Evolutionary conservation across 495 filamentous ascomycete species (phyloP).

Genomic region (Elaphomyces granulatus): DNA sequence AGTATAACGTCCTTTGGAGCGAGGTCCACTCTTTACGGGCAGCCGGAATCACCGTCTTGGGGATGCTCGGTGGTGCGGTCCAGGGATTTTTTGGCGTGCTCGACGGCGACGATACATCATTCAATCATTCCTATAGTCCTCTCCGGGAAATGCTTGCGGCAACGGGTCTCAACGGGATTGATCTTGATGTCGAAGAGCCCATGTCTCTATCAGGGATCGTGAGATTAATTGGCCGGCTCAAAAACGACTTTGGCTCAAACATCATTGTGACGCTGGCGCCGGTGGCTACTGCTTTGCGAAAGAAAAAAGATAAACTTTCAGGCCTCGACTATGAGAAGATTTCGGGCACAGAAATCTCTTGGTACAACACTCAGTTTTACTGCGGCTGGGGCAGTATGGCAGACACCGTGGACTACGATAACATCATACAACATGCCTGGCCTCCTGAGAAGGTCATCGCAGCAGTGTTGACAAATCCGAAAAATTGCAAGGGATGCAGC

Average conservation of each 20-base stretch:
- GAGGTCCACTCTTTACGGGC: conserved; percentile 49
- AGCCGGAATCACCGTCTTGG: conserved; percentile 53
- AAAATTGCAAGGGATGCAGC: conserved; percentile 36
- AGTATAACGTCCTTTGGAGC: conserved; percentile 48
- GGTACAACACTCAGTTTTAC: conserved; percentile 63
- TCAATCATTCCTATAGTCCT: conserved; percentile 43
- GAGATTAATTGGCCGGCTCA: conserved; percentile 43
- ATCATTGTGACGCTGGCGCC: conserved; percentile 56
- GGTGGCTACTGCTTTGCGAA: conserved; percentile 32
- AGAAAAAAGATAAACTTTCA: too few relatives aligned
- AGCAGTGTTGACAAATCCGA: conserved; percentile 44
- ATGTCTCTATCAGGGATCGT: conserved; percentile 43
- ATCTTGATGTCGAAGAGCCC: conserved; percentile 54
- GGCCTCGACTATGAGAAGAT: neutral
- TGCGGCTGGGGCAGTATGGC: conserved; percentile 45
- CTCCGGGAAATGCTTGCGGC: conserved; percentile 35
- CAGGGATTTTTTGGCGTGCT: conserved; percentile 50
- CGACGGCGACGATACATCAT: conserved; percentile 36
- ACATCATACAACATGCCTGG: conserved; percentile 37
- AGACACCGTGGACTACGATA: conserved; percentile 32
- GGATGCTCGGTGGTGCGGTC: conserved; percentile 74
- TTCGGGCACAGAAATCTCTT: too few relatives aligned
- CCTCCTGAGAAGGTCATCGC: conserved; percentile 40
- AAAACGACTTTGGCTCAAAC: conserved; percentile 43
- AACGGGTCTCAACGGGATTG: conserved; percentile 42